These are phyloP conservation scores for Nemania bipapillata DNA, from an alignment of 2,329 filamentous ascomycete genomes.

Conservation along the genomic window DNA sequence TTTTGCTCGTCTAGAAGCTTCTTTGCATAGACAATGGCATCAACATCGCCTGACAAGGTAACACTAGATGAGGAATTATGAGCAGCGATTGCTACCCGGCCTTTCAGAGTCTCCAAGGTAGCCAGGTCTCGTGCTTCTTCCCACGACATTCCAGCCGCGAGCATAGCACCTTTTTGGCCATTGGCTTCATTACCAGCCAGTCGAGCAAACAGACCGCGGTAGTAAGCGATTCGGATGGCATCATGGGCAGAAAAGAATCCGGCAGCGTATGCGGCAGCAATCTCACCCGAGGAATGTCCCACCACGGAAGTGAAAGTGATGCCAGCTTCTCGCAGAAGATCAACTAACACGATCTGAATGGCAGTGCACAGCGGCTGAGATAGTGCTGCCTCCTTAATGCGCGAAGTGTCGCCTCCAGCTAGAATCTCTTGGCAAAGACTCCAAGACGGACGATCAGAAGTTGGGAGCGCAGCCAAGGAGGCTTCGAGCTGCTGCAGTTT, in stretches of 20 bases:
- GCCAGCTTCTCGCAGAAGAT: constrained; percentile 30
- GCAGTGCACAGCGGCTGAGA: constrained; percentile 49
- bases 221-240: constrained; percentile 60
- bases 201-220: constrained; percentile 54
- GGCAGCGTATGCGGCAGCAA: constrained; percentile 60
- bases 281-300: constrained; percentile 55
- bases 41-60: constrained; percentile 52
- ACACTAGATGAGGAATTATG: constrained; percentile 53
- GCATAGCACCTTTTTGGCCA: constrained; percentile 56
- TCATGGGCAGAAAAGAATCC: constrained; percentile 56
- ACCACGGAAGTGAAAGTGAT: constrained; percentile 38
- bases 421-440: constrained; percentile 42
- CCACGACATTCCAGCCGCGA: constrained; percentile 57
- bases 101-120: constrained; percentile 43
- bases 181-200: constrained; percentile 19
- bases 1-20: constrained; percentile 42
- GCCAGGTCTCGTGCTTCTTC: constrained; percentile 52
- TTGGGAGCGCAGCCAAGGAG: constrained; percentile 33
- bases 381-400: constrained; percentile 42
- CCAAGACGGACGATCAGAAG: constrained; percentile 48
- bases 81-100: constrained; percentile 49
- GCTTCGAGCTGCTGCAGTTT: constrained; percentile 39
- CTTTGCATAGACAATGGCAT: constrained; percentile 46
- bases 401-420: constrained; percentile 41
- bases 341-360: constrained; percentile 41